Conservation (phyloP, 2,329 filamentous ascomycete species). For the Trichoderma simmonsii region DNA sequence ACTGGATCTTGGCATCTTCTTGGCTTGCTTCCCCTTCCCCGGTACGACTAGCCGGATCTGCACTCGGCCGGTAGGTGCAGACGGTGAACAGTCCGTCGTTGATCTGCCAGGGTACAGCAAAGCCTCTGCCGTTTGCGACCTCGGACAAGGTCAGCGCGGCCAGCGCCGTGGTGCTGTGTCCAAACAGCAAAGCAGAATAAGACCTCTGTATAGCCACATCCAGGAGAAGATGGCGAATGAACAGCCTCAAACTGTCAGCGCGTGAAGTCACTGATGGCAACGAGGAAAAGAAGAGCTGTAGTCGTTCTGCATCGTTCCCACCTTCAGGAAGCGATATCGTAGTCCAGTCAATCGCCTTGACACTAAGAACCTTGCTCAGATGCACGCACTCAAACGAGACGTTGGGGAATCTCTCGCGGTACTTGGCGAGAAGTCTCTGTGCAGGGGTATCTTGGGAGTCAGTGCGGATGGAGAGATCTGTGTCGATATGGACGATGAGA, state of each 20-base stretch:
- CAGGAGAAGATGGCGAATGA: slow-evolving; percentile 70
- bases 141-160: slow-evolving; percentile 83
- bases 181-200: slow-evolving; percentile 74
- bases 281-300: slow-evolving; percentile 55
- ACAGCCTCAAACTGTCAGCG: slow-evolving; percentile 67
- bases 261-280: slow-evolving; percentile 73
- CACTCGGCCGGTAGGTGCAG: slow-evolving; percentile 29
- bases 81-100: slow-evolving; percentile 62
- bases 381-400: slow-evolving; percentile 61
- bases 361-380: slow-evolving; percentile 59
- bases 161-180: slow-evolving; percentile 81
- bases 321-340: slow-evolving; percentile 35
- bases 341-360: slow-evolving; percentile 53
- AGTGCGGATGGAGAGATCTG: slow-evolving; percentile 30
- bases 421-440: slow-evolving; percentile 31
- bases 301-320: slow-evolving; percentile 36
- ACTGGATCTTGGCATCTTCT: slow-evolving; percentile 27
- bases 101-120: slow-evolving; percentile 75
- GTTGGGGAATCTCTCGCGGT: slow-evolving; percentile 61
- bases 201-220: slow-evolving; percentile 55
- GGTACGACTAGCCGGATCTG: slow-evolving; percentile 21
- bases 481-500: slow-evolving; percentile 55
- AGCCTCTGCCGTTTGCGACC: slow-evolving; percentile 87
- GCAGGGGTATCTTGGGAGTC: slow-evolving; percentile 21
- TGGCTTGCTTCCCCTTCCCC: neutral